These are phyloP conservation scores for Harringtonia lauricola DNA, from an alignment of 2,329 filamentous ascomycete genomes.

Conservation along the genomic window DNA sequence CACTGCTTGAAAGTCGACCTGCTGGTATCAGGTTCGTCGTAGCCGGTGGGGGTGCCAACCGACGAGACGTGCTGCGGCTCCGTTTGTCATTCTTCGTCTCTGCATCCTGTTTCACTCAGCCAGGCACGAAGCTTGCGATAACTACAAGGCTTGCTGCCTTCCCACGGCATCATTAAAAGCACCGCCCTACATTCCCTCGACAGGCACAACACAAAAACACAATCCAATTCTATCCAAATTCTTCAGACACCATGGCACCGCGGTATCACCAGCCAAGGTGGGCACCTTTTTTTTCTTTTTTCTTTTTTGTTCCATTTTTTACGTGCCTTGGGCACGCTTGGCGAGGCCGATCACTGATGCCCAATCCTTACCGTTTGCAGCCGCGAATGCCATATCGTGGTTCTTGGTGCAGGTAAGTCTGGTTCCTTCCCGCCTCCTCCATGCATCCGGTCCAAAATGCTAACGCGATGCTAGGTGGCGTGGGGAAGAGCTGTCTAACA, in stretches of 20 bases:
- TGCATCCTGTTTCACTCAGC: too few relatives aligned
- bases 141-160: too few relatives aligned
- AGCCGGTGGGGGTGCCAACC: too few relatives aligned
- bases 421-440: slow-evolving; percentile 3
- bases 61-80: too few relatives aligned
- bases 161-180: too few relatives aligned
- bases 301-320: not conserved
- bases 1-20: too few relatives aligned
- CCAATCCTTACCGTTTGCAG: slow-evolving; percentile 23
- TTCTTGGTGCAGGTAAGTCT: slow-evolving; percentile 64
- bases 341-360: slow-evolving; percentile 2
- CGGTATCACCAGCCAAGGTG: slow-evolving; percentile 1
- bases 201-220: not conserved
- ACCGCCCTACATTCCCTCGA: too few relatives aligned
- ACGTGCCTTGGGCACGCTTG: not conserved
- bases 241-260: not conserved
- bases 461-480: slow-evolving; percentile 49
- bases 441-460: not conserved
- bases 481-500: slow-evolving; percentile 87
- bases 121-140: too few relatives aligned
- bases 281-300: not conserved
- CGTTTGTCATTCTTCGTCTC: too few relatives aligned
- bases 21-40: too few relatives aligned
- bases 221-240: too few relatives aligned
- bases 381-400: slow-evolving; percentile 74